phyloP scores from a whole-genome alignment of 495 filamentous ascomycete genomes.

The Hypoxylon intermedium region DNA sequence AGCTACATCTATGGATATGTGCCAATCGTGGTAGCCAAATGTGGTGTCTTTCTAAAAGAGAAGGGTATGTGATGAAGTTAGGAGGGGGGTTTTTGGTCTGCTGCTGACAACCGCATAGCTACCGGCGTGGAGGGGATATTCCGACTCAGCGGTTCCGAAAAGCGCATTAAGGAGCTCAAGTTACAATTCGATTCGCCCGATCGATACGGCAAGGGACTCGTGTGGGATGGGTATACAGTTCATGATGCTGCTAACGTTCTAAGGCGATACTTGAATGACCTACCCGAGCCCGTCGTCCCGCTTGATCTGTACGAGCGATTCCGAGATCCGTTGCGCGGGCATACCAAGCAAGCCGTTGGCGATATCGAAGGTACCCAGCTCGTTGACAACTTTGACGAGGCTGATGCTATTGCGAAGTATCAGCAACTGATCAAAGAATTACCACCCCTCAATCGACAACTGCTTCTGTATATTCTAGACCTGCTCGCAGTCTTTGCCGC shows the following conservation, averaged over 20 bases:
- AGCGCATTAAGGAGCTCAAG: constrained; percentile 96
- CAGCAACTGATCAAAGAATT: constrained; percentile 91
- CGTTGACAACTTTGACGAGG: constrained; percentile 74
- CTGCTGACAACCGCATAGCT: constrained; percentile 61
- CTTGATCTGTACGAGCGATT: constrained; percentile 92
- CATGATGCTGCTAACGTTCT: constrained; percentile 98
- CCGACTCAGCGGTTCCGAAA: constrained; percentile 93
- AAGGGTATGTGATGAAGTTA: constrained; percentile 71
- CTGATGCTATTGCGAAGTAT: constrained; percentile 79
- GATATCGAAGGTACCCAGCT: constrained; percentile 62
- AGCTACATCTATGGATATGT: constrained; percentile 99
- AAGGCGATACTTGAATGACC: constrained; percentile 89
- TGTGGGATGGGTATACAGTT: constrained; percentile 98
- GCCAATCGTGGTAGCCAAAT: constrained; percentile 98
- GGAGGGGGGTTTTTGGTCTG: neutral
- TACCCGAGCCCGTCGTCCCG: constrained; percentile 95
- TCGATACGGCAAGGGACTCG: constrained; percentile 92
- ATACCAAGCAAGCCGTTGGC: constrained; percentile 75
- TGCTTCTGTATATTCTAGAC: constrained; percentile 96
- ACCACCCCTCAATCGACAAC: constrained; percentile 90
- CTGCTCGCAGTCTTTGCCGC: constrained; percentile 98
- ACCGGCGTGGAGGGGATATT: constrained; percentile 98
- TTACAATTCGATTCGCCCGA: constrained; percentile 92
- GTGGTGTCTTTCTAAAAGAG: constrained; percentile 96
- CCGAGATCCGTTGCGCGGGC: constrained; percentile 79